A percentile compares a stretch with the other conserved stretches of the same genome.
phyloP scores from a whole-genome alignment of 2,329 filamentous ascomycete species.

The Colletotrichum sp. region DNA sequence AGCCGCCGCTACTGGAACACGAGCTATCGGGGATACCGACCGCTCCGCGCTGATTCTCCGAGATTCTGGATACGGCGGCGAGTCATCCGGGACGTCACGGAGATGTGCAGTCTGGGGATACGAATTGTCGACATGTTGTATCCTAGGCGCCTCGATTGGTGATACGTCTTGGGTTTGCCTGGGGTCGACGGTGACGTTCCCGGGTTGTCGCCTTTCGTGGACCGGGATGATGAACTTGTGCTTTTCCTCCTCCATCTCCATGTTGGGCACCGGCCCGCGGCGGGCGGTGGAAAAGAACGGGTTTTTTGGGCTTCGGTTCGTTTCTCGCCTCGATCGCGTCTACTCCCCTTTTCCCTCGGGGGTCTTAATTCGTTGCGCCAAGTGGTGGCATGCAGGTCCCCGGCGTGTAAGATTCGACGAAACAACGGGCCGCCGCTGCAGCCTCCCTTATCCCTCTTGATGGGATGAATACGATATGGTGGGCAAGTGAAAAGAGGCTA shows the following conservation, averaged over 20 bases:
- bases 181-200: background rate
- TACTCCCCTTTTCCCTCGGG: background rate
- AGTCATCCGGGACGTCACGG: background rate
- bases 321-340: background rate
- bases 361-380: background rate
- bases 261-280: background rate
- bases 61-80: conserved; percentile 1
- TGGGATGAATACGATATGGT: background rate
- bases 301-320: background rate
- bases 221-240: conserved; percentile 19
- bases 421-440: conserved; percentile 1
- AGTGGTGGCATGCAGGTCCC: background rate
- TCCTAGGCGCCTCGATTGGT: background rate
- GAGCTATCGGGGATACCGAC: background rate
- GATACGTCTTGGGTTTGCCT: background rate
- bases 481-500: background rate
- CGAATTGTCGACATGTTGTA: conserved; percentile 12
- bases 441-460: background rate
- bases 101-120: conserved; percentile 1
- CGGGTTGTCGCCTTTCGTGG: conserved; percentile 10
- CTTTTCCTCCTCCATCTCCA: conserved; percentile 19
- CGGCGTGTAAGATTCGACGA: background rate
- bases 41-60: background rate
- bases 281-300: background rate
- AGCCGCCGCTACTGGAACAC: background rate